Base-by-base conservation (phyloP, 2,329 filamentous ascomycete species). In the Aspergillus vadensis region DNA sequence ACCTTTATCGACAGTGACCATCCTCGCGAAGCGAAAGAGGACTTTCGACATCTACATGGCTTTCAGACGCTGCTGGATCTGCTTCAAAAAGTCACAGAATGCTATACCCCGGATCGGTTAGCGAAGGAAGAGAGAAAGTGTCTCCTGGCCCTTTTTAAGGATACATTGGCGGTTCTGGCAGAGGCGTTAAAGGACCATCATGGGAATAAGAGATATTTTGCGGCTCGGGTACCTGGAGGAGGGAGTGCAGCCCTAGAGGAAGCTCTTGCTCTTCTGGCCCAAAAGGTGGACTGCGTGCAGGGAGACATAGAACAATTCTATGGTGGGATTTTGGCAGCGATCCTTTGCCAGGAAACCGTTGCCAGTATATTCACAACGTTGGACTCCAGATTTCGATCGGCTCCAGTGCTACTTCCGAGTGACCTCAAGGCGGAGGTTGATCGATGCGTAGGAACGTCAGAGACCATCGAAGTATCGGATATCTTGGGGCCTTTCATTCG, bases 171-270 rank as follows among this genome's bases (percentile, higher is more conserved):
- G 32, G 86, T 95, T 14, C 79, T 98, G 27, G 88, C 90, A 1
- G 88, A 89, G 51, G 87, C 88, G 14, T 84, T 99, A 65, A 85
- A 87, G 57, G 87, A 87, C 49, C 92, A 98, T 75, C 83, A 89
- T 50, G 94, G 93, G 19, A 99, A 98, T 77, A 86, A 89, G 70
- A 86, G 91, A 67, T 97, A 94, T 79, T 98, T 98, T 74, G 85
- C 87, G 60, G 88, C 87, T 66, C 84, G 87, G 66, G 86, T 96
- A 30, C 85, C 91, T 60, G 88, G 86, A 21, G 90, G 88, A 59
- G 92, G 94, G 3, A 96, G 92, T 88, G 83, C 87, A 65, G 85
- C 87, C 7, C 75, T 97, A 57, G 88, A 95, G 70, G 86, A 91
- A 71, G 86, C 85, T 5, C 84, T 78, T 85, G 85, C 63, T 87